Evolutionary conservation across 495 filamentous ascomycete genomes (phyloP), one percentile per base, ranked within the genome.

Genomic region (Talaromyces proteolyticus): DNA sequence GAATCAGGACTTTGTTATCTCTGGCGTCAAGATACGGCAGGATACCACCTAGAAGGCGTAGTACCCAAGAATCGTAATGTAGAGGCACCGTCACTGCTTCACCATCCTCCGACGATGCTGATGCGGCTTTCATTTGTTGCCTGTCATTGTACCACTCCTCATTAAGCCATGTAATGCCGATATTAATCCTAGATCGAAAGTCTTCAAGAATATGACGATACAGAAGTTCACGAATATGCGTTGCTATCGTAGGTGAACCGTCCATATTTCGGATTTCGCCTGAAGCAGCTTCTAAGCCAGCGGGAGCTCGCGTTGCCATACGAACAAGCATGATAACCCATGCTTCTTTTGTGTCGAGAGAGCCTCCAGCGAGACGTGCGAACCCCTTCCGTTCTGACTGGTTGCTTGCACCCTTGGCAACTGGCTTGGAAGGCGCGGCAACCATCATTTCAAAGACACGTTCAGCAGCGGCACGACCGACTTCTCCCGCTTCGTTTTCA

Each of bases 71-170:
- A 47, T 89, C 84, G 63, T 96, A 97, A 56, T 92, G 76, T 24
- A 79, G 58, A 4, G 66, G 48, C 6, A 72, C 64, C 2, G 55
- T 57, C 16, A 60, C 42, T 10, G 67, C 60, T 6, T 74, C 66
- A 6, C 75, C 64, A 0, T 70, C 68, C 7, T 61, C 56, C 17
- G 70, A 69, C 18, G 62, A 60, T 6, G 58, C 51, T 6, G 66
- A 59, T 40, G 73, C 68, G 41, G 59, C 57, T 29, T 66, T 60
- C 64, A 76, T 67, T 52, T 79, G 77, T 20, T 95, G 65, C 36
- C 80, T 80, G 63, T 96, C 94, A 60, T 89, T 93, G 68, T 95
- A 97, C 92, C 92, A 99, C 67, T 99, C 93, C 65, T 99, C 93
- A 57, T 86, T 91, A 21, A 97, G 73, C 93, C 93, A 99, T 16